Evolutionary conservation across 352 stramenopile genomes (phyloP).

Genomic region (Aphanomyces astaci): DNA sequence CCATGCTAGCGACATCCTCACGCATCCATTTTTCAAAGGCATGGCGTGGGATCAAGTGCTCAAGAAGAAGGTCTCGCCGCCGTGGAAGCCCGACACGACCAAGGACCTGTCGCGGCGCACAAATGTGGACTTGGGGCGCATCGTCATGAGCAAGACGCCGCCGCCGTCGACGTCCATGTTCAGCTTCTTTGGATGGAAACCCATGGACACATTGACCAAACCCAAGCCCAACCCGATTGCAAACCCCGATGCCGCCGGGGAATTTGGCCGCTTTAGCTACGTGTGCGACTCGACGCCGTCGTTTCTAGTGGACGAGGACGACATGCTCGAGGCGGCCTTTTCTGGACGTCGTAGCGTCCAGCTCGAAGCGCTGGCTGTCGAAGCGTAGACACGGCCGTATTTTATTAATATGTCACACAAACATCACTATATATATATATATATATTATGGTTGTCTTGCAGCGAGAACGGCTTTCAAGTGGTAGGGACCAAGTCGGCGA

Average conservation of each 20-base stretch:
- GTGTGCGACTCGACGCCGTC: slow-evolving; percentile 83
- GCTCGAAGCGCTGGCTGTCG: slow-evolving; percentile 65
- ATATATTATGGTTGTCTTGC: not conserved
- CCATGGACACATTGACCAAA: slow-evolving; percentile 16
- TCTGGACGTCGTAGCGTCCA: slow-evolving; percentile 73
- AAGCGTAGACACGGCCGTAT: slow-evolving; percentile 33
- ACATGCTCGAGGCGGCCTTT: slow-evolving; percentile 82
- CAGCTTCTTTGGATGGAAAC: slow-evolving; percentile 50
- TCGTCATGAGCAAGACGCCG: slow-evolving; percentile 81
- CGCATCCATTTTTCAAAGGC: slow-evolving; percentile 75
- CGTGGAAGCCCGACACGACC: slow-evolving; percentile 49
- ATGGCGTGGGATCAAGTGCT: slow-evolving; percentile 74
- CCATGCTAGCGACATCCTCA: slow-evolving; percentile 77
- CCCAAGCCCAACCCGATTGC: slow-evolving; percentile 49
- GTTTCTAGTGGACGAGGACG: slow-evolving; percentile 83
- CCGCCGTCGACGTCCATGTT: slow-evolving; percentile 72
- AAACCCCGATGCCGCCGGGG: slow-evolving; percentile 37
- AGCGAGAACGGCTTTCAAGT: not conserved
- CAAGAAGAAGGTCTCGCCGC: slow-evolving; percentile 67
- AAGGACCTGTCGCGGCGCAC: slow-evolving; percentile 43
- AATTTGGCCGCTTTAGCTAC: slow-evolving; percentile 84
- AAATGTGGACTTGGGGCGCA: slow-evolving; percentile 44
- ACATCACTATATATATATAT: not conserved
- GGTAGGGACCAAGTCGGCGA: not conserved
- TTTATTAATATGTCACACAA: slow-evolving; percentile 6